Percentiles rank a stretch among this genome's conserved stretches.
phyloP scores from a whole-genome alignment of 108 stramenopile species.

The Nannochloropsis oceanica region DNA sequence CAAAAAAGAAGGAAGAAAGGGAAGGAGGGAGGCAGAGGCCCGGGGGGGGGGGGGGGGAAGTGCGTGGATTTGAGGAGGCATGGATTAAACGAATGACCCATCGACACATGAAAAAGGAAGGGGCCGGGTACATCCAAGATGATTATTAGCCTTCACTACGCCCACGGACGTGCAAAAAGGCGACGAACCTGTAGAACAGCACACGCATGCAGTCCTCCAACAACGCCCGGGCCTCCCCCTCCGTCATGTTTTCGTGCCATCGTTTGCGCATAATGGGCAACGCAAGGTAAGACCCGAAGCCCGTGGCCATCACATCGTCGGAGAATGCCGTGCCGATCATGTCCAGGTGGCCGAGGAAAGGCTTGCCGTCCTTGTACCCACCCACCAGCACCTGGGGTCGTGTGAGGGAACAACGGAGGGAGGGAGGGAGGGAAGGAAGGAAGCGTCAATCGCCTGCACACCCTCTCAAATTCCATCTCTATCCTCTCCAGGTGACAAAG shows the following conservation, averaged over 20 bases:
- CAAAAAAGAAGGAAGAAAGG: neutral
- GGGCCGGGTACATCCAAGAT: too few relatives aligned
- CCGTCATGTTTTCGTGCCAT: constrained; percentile 53
- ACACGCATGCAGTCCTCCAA: constrained; percentile 94
- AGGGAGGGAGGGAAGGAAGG: too few relatives aligned
- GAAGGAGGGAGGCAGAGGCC: neutral
- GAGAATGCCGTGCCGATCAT: constrained; percentile 88
- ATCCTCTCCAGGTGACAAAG: constrained; percentile 87
- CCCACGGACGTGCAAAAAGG: too few relatives aligned
- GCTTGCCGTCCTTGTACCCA: constrained; percentile 23
- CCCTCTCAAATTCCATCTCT: constrained; percentile 63
- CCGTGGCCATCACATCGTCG: constrained; percentile 86
- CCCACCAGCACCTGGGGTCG: constrained; percentile 15
- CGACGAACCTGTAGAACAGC: constrained; percentile 63
- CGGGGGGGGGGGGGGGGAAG: neutral
- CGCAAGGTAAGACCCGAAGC: constrained; percentile 86
- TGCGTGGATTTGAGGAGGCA: neutral
- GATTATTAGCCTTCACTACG: too few relatives aligned
- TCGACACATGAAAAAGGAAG: too few relatives aligned
- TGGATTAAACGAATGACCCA: too few relatives aligned
- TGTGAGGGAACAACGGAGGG: neutral
- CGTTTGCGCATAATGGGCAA: constrained; percentile 80
- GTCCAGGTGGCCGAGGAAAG: constrained; percentile 87
- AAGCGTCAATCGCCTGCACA: too few relatives aligned
- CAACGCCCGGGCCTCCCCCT: constrained; percentile 84